These are phyloP conservation scores for Tolypocladium guangdongense DNA, from an alignment of 2,329 filamentous ascomycete genomes.

Conservation along the genomic window DNA sequence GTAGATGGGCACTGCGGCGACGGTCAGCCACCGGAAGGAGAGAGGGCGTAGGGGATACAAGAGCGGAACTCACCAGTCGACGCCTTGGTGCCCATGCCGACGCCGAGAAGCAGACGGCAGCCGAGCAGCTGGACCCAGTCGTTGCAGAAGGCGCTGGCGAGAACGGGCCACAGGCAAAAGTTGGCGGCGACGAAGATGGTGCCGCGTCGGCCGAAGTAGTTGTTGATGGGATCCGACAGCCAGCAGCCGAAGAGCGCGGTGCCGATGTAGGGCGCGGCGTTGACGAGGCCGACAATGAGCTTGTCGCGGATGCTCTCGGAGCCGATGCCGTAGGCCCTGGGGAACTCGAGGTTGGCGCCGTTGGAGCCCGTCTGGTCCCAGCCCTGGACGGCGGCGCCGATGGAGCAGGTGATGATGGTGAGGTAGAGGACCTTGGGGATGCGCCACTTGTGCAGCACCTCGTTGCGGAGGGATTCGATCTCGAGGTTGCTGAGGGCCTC, in stretches of 20 bases:
- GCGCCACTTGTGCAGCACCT: conserved; percentile 57
- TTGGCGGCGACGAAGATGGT: conserved; percentile 64
- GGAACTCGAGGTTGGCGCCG: conserved; percentile 53
- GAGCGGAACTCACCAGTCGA: conserved; percentile 34
- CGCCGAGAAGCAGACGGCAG: conserved; percentile 61
- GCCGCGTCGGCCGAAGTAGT: conserved; percentile 31
- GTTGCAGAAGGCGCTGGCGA: conserved; percentile 61
- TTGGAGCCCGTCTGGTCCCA: conserved; percentile 59
- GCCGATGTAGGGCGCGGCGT: conserved; percentile 42
- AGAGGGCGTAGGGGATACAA: background rate
- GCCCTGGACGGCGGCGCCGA: conserved; percentile 59
- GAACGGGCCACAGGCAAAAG: conserved; percentile 58
- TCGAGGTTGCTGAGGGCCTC: conserved; percentile 49
- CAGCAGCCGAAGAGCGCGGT: conserved; percentile 46
- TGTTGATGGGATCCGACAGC: conserved; percentile 53
- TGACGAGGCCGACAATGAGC: conserved; percentile 55
- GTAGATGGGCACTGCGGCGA: conserved; percentile 52
- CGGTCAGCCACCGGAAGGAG: background rate
- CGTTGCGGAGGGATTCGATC: conserved; percentile 46
- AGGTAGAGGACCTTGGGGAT: conserved; percentile 52
- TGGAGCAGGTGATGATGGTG: conserved; percentile 57
- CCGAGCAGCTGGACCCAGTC: conserved; percentile 63
- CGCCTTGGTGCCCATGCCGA: conserved; percentile 68
- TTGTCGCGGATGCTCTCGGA: conserved; percentile 23
- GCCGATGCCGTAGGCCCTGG: conserved; percentile 35